Evolutionary conservation across 352 stramenopile species (phyloP), one percentile per base, ranked within the genome.

Genomic region (Globisporangium okanoganense): DNA sequence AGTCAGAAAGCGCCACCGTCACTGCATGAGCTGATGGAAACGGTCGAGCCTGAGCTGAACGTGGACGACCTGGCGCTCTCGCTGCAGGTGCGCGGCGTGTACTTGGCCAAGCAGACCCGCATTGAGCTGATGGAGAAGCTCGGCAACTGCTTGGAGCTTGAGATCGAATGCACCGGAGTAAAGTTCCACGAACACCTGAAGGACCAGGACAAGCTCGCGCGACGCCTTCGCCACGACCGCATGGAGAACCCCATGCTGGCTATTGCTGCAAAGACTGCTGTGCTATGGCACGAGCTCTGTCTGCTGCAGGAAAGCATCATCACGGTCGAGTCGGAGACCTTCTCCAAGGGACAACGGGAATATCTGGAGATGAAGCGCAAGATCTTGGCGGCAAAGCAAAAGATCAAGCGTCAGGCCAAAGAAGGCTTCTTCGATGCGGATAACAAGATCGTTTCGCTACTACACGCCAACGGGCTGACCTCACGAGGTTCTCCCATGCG

Each of bases 151-250:
- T 38, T 93, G 0, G 61, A 71, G 47, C 77, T 93, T 0, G 84
- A 93, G 54, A 20, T 89, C 18, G 84, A 93, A 35, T 92, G 82
- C 25, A 56, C 92, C 33, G 84, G 80, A 2, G 58, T 56, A 0
- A 75, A 72, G 44, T 93, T 92, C 22, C 80, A 90, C 55, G 53
- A 70, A 0, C 69, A 89, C 51, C 76, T 93, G 74, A 91, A 90
- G 45, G 69, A 81, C 2, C 76, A 90, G 56, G 84, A 93, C 52
- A 76, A 78, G 31, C 55, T 82, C 8, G 72, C 75, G 13, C 64
- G 78, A 18, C 67, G 65, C 12, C 70, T 82, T 33, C 79, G 72
- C 18, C 82, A 87, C 24, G 78, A 87, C 20, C 76, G 73, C 5
- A 71, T 72, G 9, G 77, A 87, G 9, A 73, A 62, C 6, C 63